Evolutionary conservation across 2,329 filamentous ascomycete genomes (phyloP), one percentile per base, ranked within the genome.

Genomic region (Monosporascus cannonballus): DNA sequence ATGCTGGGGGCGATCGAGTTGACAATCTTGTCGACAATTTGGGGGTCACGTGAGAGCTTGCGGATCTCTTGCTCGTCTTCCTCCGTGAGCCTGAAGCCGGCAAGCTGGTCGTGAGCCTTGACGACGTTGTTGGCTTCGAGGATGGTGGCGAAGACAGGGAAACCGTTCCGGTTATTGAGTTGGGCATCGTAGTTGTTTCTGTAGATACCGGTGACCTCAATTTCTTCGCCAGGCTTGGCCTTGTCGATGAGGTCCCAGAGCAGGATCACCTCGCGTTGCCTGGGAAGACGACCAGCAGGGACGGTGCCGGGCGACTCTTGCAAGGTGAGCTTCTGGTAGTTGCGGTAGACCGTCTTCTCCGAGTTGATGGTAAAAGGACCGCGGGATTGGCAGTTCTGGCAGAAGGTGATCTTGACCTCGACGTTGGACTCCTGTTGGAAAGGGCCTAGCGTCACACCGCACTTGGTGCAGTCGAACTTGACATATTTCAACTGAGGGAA

Each of bases 401-500:
- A 99, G 76, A 89, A 99, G 0, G 89, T 90, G 62, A 99, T 90
- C 73, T 93, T 96, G 67, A 99, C 92, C 71, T 99, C 94, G 44
- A 92, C 86, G 56, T 94, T 96, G 42, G 93, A 94, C 73, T 99
- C 94, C 66, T 99, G 94, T 67, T 96, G 93, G 76, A 96, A 99
- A 18, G 94, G 94, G 1, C 94, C 94, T 3, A 99, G 81, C 0
- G 91, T 96, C 46, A 89, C 82, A 56, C 90, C 89, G 65, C 94
- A 99, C 73, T 96, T 99, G 54, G 79, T 84, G 73, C 94, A 99
- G 73, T 96, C 90, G 67, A 99, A 97, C 73, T 96, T 96, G 74
- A 99, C 90, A 70, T 97, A 96, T 71, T 97, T 97, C 56, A 99
- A 78, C 73, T 99, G 94, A 3, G 94, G 94, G 69, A 99, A 99